Base-by-base conservation (phyloP, 2,329 filamentous ascomycete species). In the Verticillium klebahnii region DNA sequence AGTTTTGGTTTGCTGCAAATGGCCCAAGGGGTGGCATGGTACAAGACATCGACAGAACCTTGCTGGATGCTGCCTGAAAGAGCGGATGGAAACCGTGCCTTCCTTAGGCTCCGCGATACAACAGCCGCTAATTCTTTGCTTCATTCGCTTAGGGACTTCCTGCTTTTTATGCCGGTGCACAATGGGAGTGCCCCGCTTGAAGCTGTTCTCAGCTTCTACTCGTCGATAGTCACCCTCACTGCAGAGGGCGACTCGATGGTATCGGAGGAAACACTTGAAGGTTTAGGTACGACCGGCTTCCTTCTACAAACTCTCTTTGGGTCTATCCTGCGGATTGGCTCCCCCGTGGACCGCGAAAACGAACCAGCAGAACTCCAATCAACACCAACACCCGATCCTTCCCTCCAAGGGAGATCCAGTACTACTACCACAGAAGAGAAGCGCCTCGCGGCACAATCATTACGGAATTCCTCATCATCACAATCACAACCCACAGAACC, bases 231-330 rank as follows among this genome's bases (percentile, higher is more conserved):
- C 72, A 93, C 91, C 75, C 83, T 99, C 73, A 97, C 92, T 71
- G 83, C 92, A 64, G 95, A 99, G 82, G 95, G 95, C 75, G 95
- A 98, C 80, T 95, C 95, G 68, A 84, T 91, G 70, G 89, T 98
- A 70, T 92, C 89, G 80, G 93, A 96, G 79, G 92, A 97, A 74
- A 90, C 89, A 73, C 85, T 97, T 72, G 87, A 96, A 83, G 91
- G 93, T 79, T 82, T 96, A 93, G 94, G 94, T 97, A 97, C 84
- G 86, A 83, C 82, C 75, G 80, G 78, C 77, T 88, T 86, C 79
- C 84, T 93, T 85, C 79, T 89, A 75, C 83, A 86, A 76, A 82
- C 85, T 78, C 82, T 93, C 70, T 91, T 93, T 82, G 90, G 90
- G 78, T 89, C 89, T 73, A 83, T 94, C 71, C 80, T 91, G 71